Evolutionary conservation across 768 basidiomycete species (phyloP), one percentile per base, ranked within the genome.

Genomic region (Galerina marginata): DNA sequence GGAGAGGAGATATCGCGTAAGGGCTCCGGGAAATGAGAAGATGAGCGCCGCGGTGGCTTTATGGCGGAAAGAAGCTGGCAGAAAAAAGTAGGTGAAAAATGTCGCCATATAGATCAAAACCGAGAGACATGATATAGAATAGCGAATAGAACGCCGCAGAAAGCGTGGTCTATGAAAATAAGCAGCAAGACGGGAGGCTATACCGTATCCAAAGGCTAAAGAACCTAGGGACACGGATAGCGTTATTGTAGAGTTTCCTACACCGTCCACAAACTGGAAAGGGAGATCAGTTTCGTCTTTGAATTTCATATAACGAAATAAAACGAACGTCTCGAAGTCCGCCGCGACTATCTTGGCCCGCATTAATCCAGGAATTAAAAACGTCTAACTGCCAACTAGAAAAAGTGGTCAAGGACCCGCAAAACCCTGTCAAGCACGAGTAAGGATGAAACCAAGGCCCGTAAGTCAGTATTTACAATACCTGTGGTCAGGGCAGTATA

Each of bases 361-460:
- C 74, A 71, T 98, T 93, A 0, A 90, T 79, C 87, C 95, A 99
- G 0, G 94, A 91, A 54, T 82, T 74, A 69, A 96, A 99, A 0
- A 94, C 75, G 61, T 96, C 93, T 9, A 92, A 71, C 74, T 98
- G 93, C 97, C 97, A 99, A 39, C 89, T 85, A 14, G 96, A 97
- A 78, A 99, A 99, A 2, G 95, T 98, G 9, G 97, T 99, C 66
- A 99, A 75, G 1, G 94, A 96, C 3, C 96, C 97, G 70, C 97
- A 99, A 73, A 98, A 94, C 12, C 94, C 95, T 90, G 43, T n/a
- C 29, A 11, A n/a, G 40, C 15, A 56, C 7, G 16, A 51, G 9
- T n/a, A n/a, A 37, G 29, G 23, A 38, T 65, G 23, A 51, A 9
- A 38, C 16, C n/a, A n/a, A 23, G 9, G 20, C 23, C 16, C 46